Base-by-base conservation (phyloP, 1,284 basidiomycete species). In the Irpex sp. region DNA sequence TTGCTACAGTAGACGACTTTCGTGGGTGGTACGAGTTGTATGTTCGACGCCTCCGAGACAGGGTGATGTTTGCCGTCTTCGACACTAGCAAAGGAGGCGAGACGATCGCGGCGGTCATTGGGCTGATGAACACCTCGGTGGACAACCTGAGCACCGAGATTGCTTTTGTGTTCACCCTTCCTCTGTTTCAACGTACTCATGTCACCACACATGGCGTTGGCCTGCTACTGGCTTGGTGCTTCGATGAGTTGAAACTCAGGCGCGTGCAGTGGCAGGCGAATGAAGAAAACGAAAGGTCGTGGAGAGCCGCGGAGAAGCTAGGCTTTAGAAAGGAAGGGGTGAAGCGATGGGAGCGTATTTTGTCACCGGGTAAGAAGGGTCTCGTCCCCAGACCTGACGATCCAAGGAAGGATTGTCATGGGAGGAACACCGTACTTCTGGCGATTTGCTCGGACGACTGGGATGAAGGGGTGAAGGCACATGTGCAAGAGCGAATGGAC, bases 221-320 rank as follows among this genome's bases (percentile, higher is more conserved):
- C 0, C 71, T 91, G 6, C 70, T 91, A 26, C 73, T 92, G 54
- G 79, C 77, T 15, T 87, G 85, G 67, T 73, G 78, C 8, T 77
- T 92, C 46, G 80, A 87, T 39, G 84, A 83, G 1, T 74, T 90
- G 2, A 86, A 86, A 0, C 71, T 92, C 57, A 79, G 88, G 5
- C 81, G 88, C 17, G 83, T 89, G 4, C 81, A 84, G 54, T 93
- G 89, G 88, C 72, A 78, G 59, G 81, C 86, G n/a, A 82, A 85
- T 62, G 69, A 76, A 1, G 59, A 70, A n/a, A 92, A 93, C 68
- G 64, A 53, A 8, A 67, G 78, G 0, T 89, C 87, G 19, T 72
- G 84, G 9, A 70, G 75, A 5, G 76, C 83, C 0, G 89, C 87
- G 0, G 73, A 83, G 68, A 77, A 84, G 15, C 75, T 92, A 77